A percentile compares a stretch with the other conserved stretches of the same genome.
These are phyloP conservation scores for Trichosporon ovoides DNA, from an alignment of 1,284 basidiomycete genomes.

Conservation along the genomic window DNA sequence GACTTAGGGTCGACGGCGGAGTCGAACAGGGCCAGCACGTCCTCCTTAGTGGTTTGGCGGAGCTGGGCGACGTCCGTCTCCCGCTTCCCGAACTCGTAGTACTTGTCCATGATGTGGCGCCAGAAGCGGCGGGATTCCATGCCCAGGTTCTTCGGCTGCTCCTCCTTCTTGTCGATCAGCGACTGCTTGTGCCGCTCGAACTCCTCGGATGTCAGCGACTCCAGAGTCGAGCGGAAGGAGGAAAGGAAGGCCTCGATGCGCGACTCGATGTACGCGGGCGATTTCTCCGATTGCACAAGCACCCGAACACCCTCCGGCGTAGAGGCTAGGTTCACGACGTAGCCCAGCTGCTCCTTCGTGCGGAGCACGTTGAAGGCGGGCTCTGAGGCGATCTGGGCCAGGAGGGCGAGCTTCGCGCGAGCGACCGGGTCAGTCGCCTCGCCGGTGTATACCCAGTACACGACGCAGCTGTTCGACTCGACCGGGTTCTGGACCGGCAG, in stretches of 20 bases:
- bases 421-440: slow-evolving; percentile 53
- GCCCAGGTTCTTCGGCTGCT: slow-evolving; percentile 65
- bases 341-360: slow-evolving; percentile 96
- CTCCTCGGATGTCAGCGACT: slow-evolving; percentile 58
- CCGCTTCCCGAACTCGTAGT: slow-evolving; percentile 67
- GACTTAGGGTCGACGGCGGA: slow-evolving; percentile 67
- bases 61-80: slow-evolving; percentile 65
- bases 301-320: slow-evolving; percentile 73
- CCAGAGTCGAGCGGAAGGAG: slow-evolving; percentile 59
- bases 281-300: slow-evolving; percentile 83
- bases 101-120: slow-evolving; percentile 66
- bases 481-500: slow-evolving; percentile 72
- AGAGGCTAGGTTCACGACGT: slow-evolving; percentile 65
- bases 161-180: slow-evolving; percentile 63
- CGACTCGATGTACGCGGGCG: slow-evolving; percentile 75
- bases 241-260: slow-evolving; percentile 83
- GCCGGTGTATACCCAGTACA: slow-evolving; percentile 68
- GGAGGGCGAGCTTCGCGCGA: slow-evolving; percentile 45
- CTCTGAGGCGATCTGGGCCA: slow-evolving; percentile 73
- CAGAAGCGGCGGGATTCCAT: slow-evolving; percentile 65
- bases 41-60: slow-evolving; percentile 63
- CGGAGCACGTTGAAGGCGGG: slow-evolving; percentile 90
- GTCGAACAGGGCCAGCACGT: slow-evolving; percentile 71
- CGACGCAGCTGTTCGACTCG: slow-evolving; percentile 78
- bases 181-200: slow-evolving; percentile 63